A percentile compares a stretch with the other conserved stretches of the same genome.
phyloP scores from a whole-genome alignment of 2,329 filamentous ascomycete genomes.

The Aspergillus transmontanensis region DNA sequence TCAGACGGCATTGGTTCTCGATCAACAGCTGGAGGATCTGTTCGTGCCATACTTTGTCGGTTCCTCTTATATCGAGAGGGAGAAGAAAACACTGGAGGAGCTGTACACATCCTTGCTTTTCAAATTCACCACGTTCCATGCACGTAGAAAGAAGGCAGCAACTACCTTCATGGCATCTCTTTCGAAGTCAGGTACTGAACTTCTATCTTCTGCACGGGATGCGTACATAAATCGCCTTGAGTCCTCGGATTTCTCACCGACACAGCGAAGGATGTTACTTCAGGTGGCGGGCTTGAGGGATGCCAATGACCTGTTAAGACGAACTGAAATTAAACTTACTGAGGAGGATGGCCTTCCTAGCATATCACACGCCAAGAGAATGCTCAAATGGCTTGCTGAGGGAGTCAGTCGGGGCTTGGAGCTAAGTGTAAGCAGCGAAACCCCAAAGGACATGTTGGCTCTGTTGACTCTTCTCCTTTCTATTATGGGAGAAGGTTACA shows the following conservation, averaged over 20 bases:
- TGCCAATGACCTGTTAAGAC: slow-evolving; percentile 64
- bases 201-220: slow-evolving; percentile 85
- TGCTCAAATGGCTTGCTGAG: slow-evolving; percentile 97
- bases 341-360: slow-evolving; percentile 86
- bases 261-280: slow-evolving; percentile 88
- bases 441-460: slow-evolving; percentile 88
- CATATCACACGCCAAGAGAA: slow-evolving; percentile 87
- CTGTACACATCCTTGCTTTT: slow-evolving; percentile 89
- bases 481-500: slow-evolving; percentile 82
- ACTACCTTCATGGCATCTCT: slow-evolving; percentile 92
- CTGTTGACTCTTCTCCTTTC: slow-evolving; percentile 80
- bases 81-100: slow-evolving; percentile 71
- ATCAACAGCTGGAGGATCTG: slow-evolving; percentile 69
- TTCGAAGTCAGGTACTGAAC: slow-evolving; percentile 84
- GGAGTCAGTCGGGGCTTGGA: slow-evolving; percentile 89
- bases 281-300: slow-evolving; percentile 81
- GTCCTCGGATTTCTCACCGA: slow-evolving; percentile 81
- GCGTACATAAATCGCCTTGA: slow-evolving; percentile 88
- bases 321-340: slow-evolving; percentile 84
- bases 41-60: slow-evolving; percentile 69
- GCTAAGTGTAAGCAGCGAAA: slow-evolving; percentile 83
- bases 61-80: slow-evolving; percentile 66
- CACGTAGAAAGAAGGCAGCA: slow-evolving; percentile 76
- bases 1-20: slow-evolving; percentile 71
- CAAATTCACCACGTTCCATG: slow-evolving; percentile 94